Conservation (phyloP, 345 rosid genomes). For the Euphorbia tirucalli region DNA sequence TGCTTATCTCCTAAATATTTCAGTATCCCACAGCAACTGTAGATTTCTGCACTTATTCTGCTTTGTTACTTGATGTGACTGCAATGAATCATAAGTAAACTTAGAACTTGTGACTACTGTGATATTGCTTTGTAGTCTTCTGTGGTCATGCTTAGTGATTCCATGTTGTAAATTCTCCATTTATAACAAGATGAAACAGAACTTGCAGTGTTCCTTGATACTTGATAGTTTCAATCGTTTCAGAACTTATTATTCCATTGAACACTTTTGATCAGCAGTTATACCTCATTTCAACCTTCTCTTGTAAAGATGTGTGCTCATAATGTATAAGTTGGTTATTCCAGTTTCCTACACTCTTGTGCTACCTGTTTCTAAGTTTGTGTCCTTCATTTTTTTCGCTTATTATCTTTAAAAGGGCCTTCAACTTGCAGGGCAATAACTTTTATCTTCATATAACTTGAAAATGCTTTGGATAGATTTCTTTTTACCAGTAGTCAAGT, state of each 20-base stretch:
- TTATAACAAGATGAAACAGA: no score
- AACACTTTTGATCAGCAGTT: no score
- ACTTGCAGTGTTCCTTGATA: no score
- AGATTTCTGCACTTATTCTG: background rate
- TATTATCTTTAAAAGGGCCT: background rate
- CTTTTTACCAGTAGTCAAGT: background rate
- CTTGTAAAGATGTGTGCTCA: no score
- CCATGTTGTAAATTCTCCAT: background rate
- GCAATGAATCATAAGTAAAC: background rate
- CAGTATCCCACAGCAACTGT: background rate
- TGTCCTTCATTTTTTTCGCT: background rate
- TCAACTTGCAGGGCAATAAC: background rate
- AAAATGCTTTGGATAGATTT: no score
- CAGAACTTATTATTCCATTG: no score
- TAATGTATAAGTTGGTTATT: no score
- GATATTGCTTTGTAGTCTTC: background rate
- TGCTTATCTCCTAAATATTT: background rate
- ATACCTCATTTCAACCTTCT: no score
- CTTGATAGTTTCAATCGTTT: no score
- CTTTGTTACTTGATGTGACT: background rate
- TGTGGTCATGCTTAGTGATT: background rate
- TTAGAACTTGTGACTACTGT: no score
- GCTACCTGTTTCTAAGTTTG: background rate
- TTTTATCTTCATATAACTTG: background rate
- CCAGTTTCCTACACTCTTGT: no score